Conservation (phyloP, 768 basidiomycete species). For the Dentipellis fragilis region DNA sequence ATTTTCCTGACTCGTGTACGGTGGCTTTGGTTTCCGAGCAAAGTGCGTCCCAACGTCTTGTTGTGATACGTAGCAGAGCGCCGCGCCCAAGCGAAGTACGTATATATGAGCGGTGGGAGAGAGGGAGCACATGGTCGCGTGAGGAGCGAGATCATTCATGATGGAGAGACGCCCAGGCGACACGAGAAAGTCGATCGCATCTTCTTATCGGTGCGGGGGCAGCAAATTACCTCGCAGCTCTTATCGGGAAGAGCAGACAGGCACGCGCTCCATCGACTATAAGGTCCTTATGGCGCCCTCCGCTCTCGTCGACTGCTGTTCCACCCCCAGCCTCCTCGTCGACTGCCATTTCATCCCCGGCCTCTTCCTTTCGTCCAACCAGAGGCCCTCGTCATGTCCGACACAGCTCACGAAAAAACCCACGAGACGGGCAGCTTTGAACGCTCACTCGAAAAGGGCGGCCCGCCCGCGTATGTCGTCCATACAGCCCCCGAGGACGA, state of each 20-base stretch:
- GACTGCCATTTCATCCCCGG: background rate
- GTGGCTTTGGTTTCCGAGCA: too few species aligned
- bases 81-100: too few species aligned
- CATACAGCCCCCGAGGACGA: constrained; percentile 12
- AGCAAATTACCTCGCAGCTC: background rate
- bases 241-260: background rate
- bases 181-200: background rate
- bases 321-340: background rate
- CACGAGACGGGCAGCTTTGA: background rate
- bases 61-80: too few species aligned
- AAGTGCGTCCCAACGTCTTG: too few species aligned
- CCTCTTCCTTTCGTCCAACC: background rate
- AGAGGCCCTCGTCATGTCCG: background rate
- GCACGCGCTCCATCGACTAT: background rate
- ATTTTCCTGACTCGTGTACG: too few species aligned
- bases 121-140: too few species aligned
- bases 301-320: background rate
- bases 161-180: too few species aligned
- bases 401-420: background rate
- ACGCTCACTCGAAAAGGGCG: constrained; percentile 19
- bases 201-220: background rate
- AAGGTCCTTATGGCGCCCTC: background rate
- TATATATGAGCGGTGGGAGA: too few species aligned
- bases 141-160: too few species aligned
- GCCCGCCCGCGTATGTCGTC: constrained; percentile 15